phyloP scores from a whole-genome alignment of 2,329 filamentous ascomycete genomes.

The Trichoderma polysporum region DNA sequence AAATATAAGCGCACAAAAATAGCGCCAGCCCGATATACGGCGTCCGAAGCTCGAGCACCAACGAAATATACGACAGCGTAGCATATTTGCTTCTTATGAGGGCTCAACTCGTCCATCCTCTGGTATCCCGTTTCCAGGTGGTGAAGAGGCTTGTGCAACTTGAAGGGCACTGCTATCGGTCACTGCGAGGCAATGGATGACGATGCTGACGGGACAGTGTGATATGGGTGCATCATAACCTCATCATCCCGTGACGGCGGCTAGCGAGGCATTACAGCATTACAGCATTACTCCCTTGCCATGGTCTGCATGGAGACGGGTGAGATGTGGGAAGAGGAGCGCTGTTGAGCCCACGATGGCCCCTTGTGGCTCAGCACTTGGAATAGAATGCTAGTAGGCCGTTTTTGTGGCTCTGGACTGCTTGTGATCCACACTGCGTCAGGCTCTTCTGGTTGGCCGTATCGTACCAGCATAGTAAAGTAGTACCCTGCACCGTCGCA shows the following conservation, averaged over 20 bases:
- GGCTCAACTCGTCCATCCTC: neutral
- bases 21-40: neutral
- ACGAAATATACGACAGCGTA: neutral
- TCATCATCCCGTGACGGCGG: constrained; percentile 1
- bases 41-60: neutral
- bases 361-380: constrained; percentile 15
- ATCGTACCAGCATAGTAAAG: neutral
- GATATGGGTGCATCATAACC: neutral
- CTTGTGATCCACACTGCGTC: neutral
- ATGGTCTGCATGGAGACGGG: neutral
- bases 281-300: neutral
- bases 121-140: neutral
- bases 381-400: neutral
- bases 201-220: neutral
- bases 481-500: constrained; percentile 4
- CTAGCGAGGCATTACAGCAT: constrained; percentile 8
- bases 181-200: neutral
- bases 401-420: constrained; percentile 6
- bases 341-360: neutral
- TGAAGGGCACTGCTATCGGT: neutral
- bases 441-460: constrained; percentile 1
- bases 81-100: neutral
- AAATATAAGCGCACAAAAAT: neutral
- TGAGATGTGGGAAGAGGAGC: constrained; percentile 2
- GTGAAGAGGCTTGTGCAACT: neutral